These are phyloP conservation scores for Colletotrichum chrysophilum DNA, from an alignment of 2,329 filamentous ascomycete genomes.

Conservation along the genomic window DNA sequence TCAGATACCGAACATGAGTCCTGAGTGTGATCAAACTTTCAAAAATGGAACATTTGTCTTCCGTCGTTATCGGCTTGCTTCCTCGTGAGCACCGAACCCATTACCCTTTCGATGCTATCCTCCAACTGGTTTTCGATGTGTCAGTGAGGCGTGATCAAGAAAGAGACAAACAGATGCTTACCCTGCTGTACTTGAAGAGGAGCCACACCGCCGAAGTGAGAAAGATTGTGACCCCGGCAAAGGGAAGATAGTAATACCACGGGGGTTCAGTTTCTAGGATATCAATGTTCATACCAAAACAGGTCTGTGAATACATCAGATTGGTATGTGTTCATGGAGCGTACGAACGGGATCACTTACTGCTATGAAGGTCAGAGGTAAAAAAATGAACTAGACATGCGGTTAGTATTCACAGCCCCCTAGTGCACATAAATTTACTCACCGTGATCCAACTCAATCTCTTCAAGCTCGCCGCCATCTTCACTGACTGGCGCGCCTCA, in stretches of 20 bases:
- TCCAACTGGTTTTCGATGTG: neutral
- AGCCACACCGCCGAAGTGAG: neutral
- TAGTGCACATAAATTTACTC: no score
- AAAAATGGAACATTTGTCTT: neutral
- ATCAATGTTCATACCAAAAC: neutral
- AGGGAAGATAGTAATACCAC: neutral
- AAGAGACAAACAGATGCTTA: no score
- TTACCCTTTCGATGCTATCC: no score
- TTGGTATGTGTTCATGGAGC: no score
- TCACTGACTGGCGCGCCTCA: neutral
- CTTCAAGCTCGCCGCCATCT: neutral
- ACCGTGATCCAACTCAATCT: neutral
- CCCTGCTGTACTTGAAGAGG: neutral
- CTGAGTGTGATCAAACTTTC: neutral
- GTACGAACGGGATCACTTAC: no score
- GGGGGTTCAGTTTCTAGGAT: neutral
- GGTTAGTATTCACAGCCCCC: no score
- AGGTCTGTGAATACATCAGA: no score
- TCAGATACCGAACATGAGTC: accelerated
- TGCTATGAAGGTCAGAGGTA: neutral
- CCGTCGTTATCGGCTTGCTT: neutral
- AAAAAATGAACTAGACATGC: no score
- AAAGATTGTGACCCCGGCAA: neutral
- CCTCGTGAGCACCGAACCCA: no score
- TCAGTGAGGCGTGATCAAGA: no score